phyloP scores from a whole-genome alignment of 1,139 yeast species.

The Yamadazyma membranifaciens region DNA sequence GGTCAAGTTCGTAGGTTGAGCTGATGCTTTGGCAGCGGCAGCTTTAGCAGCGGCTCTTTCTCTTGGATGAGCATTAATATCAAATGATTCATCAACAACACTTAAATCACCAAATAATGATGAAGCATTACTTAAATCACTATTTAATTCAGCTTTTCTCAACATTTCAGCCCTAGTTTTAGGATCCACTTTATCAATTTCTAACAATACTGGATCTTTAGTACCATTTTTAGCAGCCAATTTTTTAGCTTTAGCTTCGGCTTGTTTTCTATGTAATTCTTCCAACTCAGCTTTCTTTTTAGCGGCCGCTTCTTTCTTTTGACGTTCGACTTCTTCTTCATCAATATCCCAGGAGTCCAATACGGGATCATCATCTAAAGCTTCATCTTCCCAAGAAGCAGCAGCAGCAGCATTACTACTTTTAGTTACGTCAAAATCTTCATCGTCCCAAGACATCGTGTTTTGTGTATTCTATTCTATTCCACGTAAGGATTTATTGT shows the following conservation, averaged over 20 bases:
- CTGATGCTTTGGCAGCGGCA: conserved; percentile 29
- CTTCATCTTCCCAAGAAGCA: conserved; percentile 83
- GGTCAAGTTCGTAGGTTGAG: conserved; percentile 35
- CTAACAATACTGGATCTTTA: conserved; percentile 34
- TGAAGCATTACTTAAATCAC: conserved; percentile 91
- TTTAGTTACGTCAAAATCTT: conserved; percentile 74
- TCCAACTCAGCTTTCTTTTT: conserved; percentile 44
- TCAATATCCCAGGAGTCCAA: conserved; percentile 82
- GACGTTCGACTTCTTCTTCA: conserved; percentile 56
- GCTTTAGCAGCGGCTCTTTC: conserved; percentile 59
- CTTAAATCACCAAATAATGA: conserved; percentile 86
- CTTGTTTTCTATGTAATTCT: conserved; percentile 37
- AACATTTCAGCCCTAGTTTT: conserved; percentile 69
- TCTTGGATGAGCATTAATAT: conserved; percentile 58
- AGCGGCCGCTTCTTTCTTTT: conserved; percentile 43
- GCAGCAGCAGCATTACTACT: conserved; percentile 40
- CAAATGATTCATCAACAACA: conserved; percentile 49
- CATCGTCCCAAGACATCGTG: conserved; percentile 72
- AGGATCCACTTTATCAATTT: conserved; percentile 64
- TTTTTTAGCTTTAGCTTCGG: conserved; percentile 41
- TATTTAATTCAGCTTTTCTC: conserved; percentile 73
- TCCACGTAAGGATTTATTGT: background rate
- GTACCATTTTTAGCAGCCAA: conserved; percentile 29
- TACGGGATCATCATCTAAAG: conserved; percentile 69
- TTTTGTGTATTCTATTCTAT: background rate